Base-by-base conservation (phyloP, 345 rosid genomes). In the Eucalyptus grandis region DNA sequence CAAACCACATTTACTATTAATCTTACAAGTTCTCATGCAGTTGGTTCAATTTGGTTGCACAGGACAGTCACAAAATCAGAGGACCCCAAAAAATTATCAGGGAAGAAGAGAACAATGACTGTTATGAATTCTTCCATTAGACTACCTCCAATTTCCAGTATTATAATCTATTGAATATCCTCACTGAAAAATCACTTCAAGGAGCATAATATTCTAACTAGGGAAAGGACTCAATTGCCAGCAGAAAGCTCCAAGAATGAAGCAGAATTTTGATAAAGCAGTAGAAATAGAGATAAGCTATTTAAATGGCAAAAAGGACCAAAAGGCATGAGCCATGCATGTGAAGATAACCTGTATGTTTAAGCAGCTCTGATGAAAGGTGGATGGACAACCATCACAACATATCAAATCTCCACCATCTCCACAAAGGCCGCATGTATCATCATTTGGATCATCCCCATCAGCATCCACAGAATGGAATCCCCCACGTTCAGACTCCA, bases 371-470 rank as follows among this genome's bases (percentile, higher is more conserved):
- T 93, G 97, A 93, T 98, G 99, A 93, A 95, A 97, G 82, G 99
- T 97, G 88, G 99, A 98, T 87, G 99, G 99, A 88, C 99, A 98
- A 89, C 98, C 92, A 91, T 98, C 99, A 90, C 99, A 97, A 91
- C 99, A 98, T 67, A 98, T 96, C 91, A 98, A 93, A 92, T 97
- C 96, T 88, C 99, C 99, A 90, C 99, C 99, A 92, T 98, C 99
- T 88, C 98, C 99, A 92, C 99, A 98, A 60, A 96, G 94, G 91
- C 98, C 97, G 94, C 99, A 98, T 72, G 99, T 94, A 93, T 98
- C 99, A 92, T 98, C 99, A 95, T 96, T 95, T 86, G 99, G 98
- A 94, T 98, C 99, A 89, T 95, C 98, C 49, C 97, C 98, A 89
- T 92, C 96, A 89, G 89, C 88, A 40, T 94, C 94, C 86, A 98